phyloP scores from a whole-genome alignment of 441 rosid genomes.

The Hura crepitans region DNA sequence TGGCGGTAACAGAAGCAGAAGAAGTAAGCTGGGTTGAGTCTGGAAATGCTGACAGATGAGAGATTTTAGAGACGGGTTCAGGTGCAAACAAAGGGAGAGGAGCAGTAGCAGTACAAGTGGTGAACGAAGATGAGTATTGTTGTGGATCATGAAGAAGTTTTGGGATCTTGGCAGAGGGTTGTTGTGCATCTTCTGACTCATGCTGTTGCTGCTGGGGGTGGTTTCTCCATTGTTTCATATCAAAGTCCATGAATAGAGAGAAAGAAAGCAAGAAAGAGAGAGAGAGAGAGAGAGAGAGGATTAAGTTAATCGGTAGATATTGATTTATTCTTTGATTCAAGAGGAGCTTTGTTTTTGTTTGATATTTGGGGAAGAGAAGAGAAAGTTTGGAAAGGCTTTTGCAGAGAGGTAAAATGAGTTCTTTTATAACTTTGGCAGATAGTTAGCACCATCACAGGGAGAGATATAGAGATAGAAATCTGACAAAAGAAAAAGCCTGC shows the following conservation, averaged over 20 bases:
- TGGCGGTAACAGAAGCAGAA: conserved; percentile 25
- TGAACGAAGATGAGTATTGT: conserved; percentile 17
- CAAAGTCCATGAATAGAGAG: conserved; percentile 66
- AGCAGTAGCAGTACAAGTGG: conserved; percentile 45
- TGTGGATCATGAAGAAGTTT: conserved; percentile 38
- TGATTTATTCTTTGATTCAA: conserved; percentile 25
- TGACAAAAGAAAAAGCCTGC: conserved; percentile 50
- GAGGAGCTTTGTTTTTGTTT: conserved; percentile 6
- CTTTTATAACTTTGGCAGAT: conserved; percentile 31
- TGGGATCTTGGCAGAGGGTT: conserved; percentile 56
- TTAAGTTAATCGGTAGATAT: conserved; percentile 20
- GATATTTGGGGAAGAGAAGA: conserved; percentile 11
- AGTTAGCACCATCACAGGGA: conserved; percentile 9
- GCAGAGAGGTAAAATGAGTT: conserved; percentile 23
- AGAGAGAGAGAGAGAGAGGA: conserved; percentile 26
- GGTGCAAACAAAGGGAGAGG: conserved; percentile 60
- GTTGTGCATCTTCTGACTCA: conserved; percentile 50
- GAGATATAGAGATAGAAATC: conserved; percentile 25
- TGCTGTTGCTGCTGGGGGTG: too few species aligned
- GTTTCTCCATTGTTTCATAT: conserved; percentile 85
- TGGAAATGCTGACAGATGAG: conserved; percentile 50
- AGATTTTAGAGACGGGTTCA: conserved; percentile 50
- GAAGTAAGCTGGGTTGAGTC: conserved; percentile 30
- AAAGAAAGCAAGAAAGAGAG: conserved; percentile 21
- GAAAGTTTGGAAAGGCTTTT: conserved; percentile 36